Evolutionary conservation across 306 rosid species (phyloP).

Genomic region (Ormosia emarginata): DNA sequence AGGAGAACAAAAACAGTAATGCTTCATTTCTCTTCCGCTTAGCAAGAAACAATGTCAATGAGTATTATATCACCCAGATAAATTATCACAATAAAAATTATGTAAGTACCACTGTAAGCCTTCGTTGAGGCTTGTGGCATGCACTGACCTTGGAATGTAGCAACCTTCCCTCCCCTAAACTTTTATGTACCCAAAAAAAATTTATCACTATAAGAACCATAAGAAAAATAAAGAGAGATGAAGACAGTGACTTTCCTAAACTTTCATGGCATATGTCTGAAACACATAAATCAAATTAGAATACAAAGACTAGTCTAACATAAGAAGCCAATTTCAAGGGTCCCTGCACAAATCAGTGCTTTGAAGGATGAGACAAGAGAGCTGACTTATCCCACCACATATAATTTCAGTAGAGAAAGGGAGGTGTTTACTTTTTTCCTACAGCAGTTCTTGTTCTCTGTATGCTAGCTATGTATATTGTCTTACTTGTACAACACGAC

Average conservation of each 20-base stretch:
- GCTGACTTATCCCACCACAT: background rate
- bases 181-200: background rate
- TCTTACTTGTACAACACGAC: background rate
- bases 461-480: background rate
- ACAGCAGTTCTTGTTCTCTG: background rate
- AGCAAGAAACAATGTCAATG: slow-evolving; percentile 15
- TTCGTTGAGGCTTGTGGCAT: background rate
- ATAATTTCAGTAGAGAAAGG: background rate
- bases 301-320: background rate
- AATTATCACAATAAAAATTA: slow-evolving; percentile 4
- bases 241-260: background rate
- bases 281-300: background rate
- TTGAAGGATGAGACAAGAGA: background rate
- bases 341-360: background rate
- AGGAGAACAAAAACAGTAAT: background rate
- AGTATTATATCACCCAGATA: background rate
- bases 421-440: background rate
- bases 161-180: background rate
- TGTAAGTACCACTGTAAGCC: background rate
- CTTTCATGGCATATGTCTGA: background rate
- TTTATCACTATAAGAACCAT: background rate
- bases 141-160: background rate
- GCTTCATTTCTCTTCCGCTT: background rate
- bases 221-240: background rate
- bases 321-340: background rate